Base-by-base conservation (phyloP, 2,329 filamentous ascomycete genomes). In the Penicillium sp. region DNA sequence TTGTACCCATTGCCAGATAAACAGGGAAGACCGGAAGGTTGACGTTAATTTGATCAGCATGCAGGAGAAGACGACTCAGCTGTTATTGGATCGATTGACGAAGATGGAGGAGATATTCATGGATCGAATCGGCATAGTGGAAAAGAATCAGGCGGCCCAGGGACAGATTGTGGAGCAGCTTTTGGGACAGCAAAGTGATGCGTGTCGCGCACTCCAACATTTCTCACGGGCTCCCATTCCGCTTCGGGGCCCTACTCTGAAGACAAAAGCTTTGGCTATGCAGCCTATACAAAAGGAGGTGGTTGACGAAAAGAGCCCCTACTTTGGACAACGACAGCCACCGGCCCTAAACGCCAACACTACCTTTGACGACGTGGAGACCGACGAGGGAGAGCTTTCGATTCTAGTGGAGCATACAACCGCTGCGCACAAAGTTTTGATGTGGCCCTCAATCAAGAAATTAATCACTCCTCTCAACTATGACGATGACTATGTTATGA, bases 371-470 rank as follows among this genome's bases (percentile, higher is more conserved):
- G 51, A 58, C 22, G 36, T 57, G 5, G 57, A 58, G 25, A 50
- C 44, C 11, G 62, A 65, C 4, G 68, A 70, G 28, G 84, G 83
- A 41, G 80, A 85, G 58, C 81, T 88, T 13, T 83, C 87, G 1
- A 89, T 95, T 50, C 89, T 90, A 0, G 82, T 86, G 24, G 89
- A 95, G 60, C 92, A 97, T 65, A 95, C 90, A 0, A 96, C 92
- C 0, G 84, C 90, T n/a, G 91, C 91, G 1, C 89, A 94, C 45
- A 83, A 91, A 55, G 76, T 97, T n/a, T 75, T 97, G 25, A 79
- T 81, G 42, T 91, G 88, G 85, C 81, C 81, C 0, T 80, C 85
- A 0, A 90, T 92, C 49, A 73, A 79, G 66, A 74, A 79, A 55
- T 67, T 96, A 65, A 84, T 89, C 28, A 49, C 71, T 51, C 60